These are phyloP conservation scores for Rhododendron molle DNA, from an alignment of 148 eudicot species.

Conservation along the genomic window DNA sequence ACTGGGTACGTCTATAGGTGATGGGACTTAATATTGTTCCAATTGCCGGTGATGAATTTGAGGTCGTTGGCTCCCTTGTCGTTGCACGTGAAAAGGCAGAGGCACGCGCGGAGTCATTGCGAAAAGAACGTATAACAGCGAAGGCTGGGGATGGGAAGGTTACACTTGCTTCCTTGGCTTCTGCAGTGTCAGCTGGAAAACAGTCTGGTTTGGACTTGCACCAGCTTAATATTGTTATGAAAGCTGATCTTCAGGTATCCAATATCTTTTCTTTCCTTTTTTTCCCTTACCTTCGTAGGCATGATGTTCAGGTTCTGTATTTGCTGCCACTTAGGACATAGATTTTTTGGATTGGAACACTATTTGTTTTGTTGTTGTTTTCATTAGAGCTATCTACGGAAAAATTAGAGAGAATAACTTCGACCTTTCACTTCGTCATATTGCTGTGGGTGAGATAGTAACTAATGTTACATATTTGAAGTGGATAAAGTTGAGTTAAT, in stretches of 20 bases:
- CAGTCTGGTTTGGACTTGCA: conserved; percentile 77
- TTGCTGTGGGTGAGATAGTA: not conserved
- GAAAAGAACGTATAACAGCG: conserved; percentile 64
- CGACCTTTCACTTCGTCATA: not conserved
- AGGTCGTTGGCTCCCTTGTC: conserved; percentile 79
- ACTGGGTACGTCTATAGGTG: conserved; percentile 38
- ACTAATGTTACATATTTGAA: not conserved
- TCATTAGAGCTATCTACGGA: not conserved
- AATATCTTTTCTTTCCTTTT: not conserved
- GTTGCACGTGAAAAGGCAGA: conserved; percentile 82
- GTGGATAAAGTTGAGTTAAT: conserved; percentile 11
- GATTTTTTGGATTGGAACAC: not conserved
- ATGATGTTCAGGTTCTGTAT: conserved; percentile 37
- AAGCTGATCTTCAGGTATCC: conserved; percentile 86
- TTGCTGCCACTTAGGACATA: not conserved
- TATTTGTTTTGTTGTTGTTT: not conserved
- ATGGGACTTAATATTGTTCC: conserved; percentile 93
- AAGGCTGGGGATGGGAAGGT: conserved; percentile 88
- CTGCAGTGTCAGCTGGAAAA: conserved; percentile 71
- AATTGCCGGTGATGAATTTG: conserved; percentile 88
- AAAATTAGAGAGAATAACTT: not conserved
- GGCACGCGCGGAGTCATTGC: conserved; percentile 46
- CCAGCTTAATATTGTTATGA: conserved; percentile 77
- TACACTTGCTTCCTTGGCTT: conserved; percentile 84
- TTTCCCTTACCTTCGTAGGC: not conserved